These are phyloP conservation scores for Neospora caninum DNA, from an alignment of 169 alveolate species.

Conservation along the genomic window DNA sequence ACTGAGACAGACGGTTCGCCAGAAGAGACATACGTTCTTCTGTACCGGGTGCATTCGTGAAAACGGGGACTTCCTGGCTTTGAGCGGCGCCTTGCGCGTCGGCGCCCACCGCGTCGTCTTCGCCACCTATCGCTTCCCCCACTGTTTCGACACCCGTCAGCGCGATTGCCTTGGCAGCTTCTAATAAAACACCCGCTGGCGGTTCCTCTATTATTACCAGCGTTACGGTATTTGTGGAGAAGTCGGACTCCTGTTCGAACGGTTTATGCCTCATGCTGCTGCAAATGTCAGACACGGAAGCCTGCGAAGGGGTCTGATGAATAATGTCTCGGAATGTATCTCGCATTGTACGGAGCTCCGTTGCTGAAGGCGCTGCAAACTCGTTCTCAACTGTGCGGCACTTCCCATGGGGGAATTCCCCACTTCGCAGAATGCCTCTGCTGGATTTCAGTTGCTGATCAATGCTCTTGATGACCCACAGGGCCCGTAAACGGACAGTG, in stretches of 20 bases:
- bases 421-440: slow-evolving; percentile 2
- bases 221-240: background rate
- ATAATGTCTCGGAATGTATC: slow-evolving; percentile 22
- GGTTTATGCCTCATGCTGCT: background rate
- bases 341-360: slow-evolving; percentile 7
- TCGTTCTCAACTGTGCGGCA: background rate
- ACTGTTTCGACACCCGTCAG: background rate
- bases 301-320: background rate
- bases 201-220: slow-evolving; percentile 11
- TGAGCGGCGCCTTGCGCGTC: background rate
- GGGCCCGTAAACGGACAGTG: slow-evolving; percentile 34
- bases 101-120: background rate
- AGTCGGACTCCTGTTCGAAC: slow-evolving; percentile 24
- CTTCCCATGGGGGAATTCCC: slow-evolving; percentile 26
- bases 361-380: background rate
- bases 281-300: slow-evolving; percentile 35
- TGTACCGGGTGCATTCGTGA: background rate
- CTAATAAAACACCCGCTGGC: background rate
- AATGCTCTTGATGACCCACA: slow-evolving; percentile 57
- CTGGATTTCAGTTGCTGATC: background rate
- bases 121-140: background rate
- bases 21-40: background rate
- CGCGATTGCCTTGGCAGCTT: slow-evolving; percentile 1
- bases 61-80: background rate
- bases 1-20: background rate